Evolutionary conservation across 352 stramenopile genomes (phyloP), one percentile per base, ranked within the genome.

Genomic region (Phytophthora fragariae): DNA sequence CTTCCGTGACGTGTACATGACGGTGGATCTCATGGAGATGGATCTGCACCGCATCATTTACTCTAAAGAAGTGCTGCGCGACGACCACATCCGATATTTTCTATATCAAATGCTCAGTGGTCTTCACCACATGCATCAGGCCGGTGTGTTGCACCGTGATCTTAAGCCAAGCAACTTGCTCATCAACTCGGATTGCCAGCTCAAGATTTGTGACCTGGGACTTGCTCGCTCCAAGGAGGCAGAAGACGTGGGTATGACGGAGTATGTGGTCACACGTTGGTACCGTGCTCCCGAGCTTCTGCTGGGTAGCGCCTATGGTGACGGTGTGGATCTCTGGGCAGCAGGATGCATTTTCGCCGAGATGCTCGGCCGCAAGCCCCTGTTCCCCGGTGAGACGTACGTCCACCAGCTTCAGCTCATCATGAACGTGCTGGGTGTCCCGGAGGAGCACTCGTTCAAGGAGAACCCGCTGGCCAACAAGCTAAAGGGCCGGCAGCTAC

Each of bases 121-220:
- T 3, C 73, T 97, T 61, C 86, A 85, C 62, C 89, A 97, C 79
- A 97, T 97, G 90, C 90, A 97, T 73, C 89, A 84, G 29, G 88
- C 88, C 17, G 90, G 89, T 17, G 88, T 97, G 49, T 73, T 97
- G 54, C 90, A 97, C 72, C 89, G 90, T 44, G 90, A 97, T 71
- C 68, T 97, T 7, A 97, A 97, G 73, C 90, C 90, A 0, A 95
- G 89, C 65, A 97, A 97, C 46, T 55, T 97, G 71, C 89, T 97
- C 41, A 92, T 96, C 66, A 97, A 97, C 71, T 96, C 89, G 17
- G 98, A 99, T 72, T 99, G 97, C 59, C 85, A 98, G 73, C 85
- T 99, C 46, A 99, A 99, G 79, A 98, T 99, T 70, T 99, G 97
- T 80, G 97, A 99, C 71, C 92, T 99, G 50, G 97, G 97, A 21